Conservation (phyloP, 78 protist genomes). For the Emiliania huxleyi region DNA sequence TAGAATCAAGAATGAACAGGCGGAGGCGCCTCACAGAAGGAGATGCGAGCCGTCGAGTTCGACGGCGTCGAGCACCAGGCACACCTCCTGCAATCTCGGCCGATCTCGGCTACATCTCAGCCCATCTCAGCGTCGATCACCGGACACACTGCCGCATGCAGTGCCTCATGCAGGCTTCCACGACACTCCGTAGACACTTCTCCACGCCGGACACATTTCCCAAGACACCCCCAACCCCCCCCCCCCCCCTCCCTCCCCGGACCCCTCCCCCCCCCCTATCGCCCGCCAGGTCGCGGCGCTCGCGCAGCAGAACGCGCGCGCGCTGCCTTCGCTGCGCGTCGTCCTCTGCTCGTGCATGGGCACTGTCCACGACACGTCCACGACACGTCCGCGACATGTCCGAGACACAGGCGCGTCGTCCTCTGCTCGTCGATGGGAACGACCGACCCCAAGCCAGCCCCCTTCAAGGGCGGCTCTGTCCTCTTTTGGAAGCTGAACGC, state of each 20-base stretch:
- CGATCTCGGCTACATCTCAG: no score
- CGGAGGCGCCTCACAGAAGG: not conserved
- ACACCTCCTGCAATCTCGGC: no score
- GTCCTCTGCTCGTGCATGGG: not conserved
- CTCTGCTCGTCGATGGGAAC: not conserved
- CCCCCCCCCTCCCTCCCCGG: no score
- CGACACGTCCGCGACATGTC: no score
- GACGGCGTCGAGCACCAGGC: not conserved
- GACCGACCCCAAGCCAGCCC: not conserved
- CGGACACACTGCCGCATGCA: no score
- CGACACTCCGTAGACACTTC: no score
- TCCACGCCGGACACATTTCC: no score
- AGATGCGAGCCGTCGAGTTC: not conserved
- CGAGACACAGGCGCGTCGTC: not conserved
- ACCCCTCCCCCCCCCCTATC: no score
- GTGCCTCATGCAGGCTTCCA: no score
- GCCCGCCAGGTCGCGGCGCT: not conserved
- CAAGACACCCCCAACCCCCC: no score
- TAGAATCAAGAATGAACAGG: no score
- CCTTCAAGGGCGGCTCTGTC: not conserved
- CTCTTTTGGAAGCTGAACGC: not conserved
- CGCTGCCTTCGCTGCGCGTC: not conserved
- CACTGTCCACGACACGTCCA: not conserved
- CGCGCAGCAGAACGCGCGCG: not conserved
- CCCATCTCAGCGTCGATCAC: no score